A percentile compares a stretch with the other conserved stretches of the same genome.
Evolutionary conservation across 1,139 yeast genomes (phyloP).

Genomic region (Kodamaea fungicola): DNA sequence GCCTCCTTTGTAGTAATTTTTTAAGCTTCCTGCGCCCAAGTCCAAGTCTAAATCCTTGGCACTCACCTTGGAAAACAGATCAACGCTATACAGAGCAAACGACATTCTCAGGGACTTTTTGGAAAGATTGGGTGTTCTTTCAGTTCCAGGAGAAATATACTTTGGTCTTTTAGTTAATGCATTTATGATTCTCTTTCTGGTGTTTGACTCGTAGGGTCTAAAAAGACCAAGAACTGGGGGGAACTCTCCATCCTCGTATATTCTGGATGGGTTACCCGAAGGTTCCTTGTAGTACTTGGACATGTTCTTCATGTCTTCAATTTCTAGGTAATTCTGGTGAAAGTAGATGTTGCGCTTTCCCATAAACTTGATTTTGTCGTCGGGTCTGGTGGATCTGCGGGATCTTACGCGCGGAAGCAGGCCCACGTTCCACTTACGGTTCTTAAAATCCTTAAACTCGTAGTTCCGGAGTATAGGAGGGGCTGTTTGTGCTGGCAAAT

Average conservation of each 20-base stretch:
- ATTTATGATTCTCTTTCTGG: slow-evolving; percentile 38
- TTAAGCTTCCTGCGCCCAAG: slow-evolving; percentile 27
- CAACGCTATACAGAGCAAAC: neutral
- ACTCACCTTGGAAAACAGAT: slow-evolving; percentile 1
- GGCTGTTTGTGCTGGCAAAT: slow-evolving; percentile 17
- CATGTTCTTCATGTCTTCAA: slow-evolving; percentile 14
- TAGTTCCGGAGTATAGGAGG: slow-evolving; percentile 21
- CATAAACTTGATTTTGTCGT: slow-evolving; percentile 12
- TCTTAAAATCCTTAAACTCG: slow-evolving; percentile 28
- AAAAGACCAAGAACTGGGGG: slow-evolving; percentile 48
- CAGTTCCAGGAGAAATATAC: neutral
- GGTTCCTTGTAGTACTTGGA: slow-evolving; percentile 20
- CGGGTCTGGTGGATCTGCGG: slow-evolving; percentile 8
- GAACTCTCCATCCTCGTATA: slow-evolving; percentile 28
- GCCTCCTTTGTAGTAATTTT: slow-evolving; percentile 45
- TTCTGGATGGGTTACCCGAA: slow-evolving; percentile 22
- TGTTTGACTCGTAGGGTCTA: slow-evolving; percentile 49
- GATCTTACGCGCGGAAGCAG: slow-evolving; percentile 37
- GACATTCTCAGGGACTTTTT: neutral
- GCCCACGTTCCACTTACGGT: slow-evolving; percentile 41
- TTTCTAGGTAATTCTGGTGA: slow-evolving; percentile 18
- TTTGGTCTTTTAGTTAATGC: slow-evolving; percentile 15
- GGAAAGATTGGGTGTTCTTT: neutral
- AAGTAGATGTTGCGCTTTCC: slow-evolving; percentile 21
- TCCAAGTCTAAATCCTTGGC: slow-evolving; percentile 17